phyloP scores from a whole-genome alignment of 352 stramenopile genomes.

The Thraustotheca clavata region DNA sequence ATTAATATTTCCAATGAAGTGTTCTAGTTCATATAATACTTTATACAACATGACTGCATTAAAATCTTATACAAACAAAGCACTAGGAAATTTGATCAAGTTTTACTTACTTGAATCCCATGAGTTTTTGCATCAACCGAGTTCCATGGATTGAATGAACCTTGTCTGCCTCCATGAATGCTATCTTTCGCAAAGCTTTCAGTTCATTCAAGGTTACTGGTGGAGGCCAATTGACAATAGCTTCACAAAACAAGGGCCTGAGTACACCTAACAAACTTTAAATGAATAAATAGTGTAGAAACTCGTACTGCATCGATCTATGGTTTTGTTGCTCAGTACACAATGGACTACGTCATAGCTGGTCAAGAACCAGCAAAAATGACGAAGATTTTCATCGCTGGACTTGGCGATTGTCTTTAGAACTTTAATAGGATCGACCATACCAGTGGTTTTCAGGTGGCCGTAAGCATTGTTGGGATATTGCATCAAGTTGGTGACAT shows the following conservation, averaged over 20 bases:
- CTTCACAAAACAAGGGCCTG: neutral
- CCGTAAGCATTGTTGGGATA: neutral
- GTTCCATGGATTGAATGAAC: neutral
- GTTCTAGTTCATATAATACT: too few relatives aligned
- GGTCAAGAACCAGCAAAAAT: conserved; percentile 5
- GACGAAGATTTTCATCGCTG: neutral
- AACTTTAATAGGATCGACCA: neutral
- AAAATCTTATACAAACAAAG: too few relatives aligned
- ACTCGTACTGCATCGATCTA: neutral
- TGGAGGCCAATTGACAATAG: neutral
- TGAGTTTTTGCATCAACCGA: neutral
- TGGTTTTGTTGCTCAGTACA: neutral
- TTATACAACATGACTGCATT: too few relatives aligned
- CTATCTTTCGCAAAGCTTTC: neutral
- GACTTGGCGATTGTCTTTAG: neutral
- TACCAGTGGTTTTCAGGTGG: neutral
- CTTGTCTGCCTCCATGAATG: conserved; percentile 2
- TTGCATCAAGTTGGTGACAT: neutral
- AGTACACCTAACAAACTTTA: neutral
- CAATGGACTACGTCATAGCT: neutral
- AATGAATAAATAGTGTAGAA: neutral
- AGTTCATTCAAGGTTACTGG: neutral
- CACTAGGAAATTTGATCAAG: too few relatives aligned
- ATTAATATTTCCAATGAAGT: too few relatives aligned
- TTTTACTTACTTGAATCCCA: conserved; percentile 6